Conservation (phyloP, 140 eudicot genomes). For the Anethum foeniculum region DNA sequence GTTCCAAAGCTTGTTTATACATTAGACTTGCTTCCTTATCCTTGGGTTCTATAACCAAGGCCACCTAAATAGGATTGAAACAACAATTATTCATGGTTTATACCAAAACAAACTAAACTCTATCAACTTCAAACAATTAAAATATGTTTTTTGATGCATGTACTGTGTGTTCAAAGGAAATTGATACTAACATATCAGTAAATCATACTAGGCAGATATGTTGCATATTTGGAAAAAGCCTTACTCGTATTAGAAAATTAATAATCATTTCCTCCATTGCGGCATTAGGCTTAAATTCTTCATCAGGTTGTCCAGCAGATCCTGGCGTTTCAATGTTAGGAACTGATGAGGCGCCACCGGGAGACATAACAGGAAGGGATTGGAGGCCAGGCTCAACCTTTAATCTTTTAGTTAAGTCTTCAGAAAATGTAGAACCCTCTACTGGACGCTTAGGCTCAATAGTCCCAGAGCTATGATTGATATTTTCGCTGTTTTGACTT, state of each 20-base stretch:
- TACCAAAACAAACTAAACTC: not conserved
- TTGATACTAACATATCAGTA: not conserved
- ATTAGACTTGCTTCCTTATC: conserved; percentile 92
- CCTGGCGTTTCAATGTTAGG: conserved; percentile 89
- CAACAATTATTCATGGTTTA: not conserved
- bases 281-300: conserved; percentile 97
- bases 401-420: conserved; percentile 65
- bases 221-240: conserved; percentile 13
- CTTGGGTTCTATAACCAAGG: conserved; percentile 96
- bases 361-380: conserved; percentile 87
- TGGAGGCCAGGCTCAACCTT: conserved; percentile 97
- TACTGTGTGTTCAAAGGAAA: not conserved
- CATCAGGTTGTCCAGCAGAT: conserved; percentile 86
- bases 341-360: conserved; percentile 86
- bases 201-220: not conserved
- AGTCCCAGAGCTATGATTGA: conserved; percentile 35
- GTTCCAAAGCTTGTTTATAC: conserved; percentile 96
- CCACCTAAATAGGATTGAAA: conserved; percentile 50
- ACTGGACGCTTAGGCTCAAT: conserved; percentile 44
- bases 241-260: conserved; percentile 89
- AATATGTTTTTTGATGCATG: not conserved
- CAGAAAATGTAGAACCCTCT: conserved; percentile 65
- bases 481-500: conserved; percentile 51
- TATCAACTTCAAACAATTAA: not conserved
- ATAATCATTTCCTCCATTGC: conserved; percentile 99